phyloP scores from a whole-genome alignment of 805 yeast genomes.

The Isabelozyma rhagii region DNA sequence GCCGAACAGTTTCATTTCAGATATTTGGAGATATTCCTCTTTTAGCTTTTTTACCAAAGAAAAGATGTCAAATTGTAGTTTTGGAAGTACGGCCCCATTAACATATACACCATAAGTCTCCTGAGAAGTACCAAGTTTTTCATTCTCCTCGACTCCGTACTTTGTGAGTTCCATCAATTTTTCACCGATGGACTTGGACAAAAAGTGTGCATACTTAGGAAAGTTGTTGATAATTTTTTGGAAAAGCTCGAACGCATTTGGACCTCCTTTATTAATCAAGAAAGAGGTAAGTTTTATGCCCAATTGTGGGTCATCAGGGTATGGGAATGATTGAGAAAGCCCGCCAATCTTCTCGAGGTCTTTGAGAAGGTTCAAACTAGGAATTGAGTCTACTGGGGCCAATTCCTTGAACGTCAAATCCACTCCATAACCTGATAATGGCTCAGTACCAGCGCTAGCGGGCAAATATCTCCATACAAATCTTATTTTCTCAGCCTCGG shows the following conservation, averaged over 20 bases:
- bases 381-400: conserved; percentile 42
- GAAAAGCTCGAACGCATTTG: conserved; percentile 31
- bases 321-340: conserved; percentile 20
- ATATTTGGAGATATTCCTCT: conserved; percentile 19
- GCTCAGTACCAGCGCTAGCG: conserved; percentile 13
- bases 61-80: conserved; percentile 40
- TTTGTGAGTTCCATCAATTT: conserved; percentile 17
- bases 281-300: conserved; percentile 42
- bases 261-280: conserved; percentile 19
- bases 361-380: conserved; percentile 4
- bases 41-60: conserved; percentile 39
- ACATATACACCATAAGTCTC: conserved; percentile 54
- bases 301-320: conserved; percentile 25
- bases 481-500: conserved; percentile 61
- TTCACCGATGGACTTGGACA: conserved; percentile 15
- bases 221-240: conserved; percentile 45
- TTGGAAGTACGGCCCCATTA: conserved; percentile 65
- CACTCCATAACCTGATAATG: conserved; percentile 62
- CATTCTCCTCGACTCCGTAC: conserved; percentile 25
- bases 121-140: conserved; percentile 33
- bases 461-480: conserved; percentile 77
- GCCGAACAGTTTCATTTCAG: conserved; percentile 25
- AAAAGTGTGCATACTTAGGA: conserved; percentile 48
- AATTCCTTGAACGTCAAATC: conserved; percentile 62
- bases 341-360: conserved; percentile 12